Base-by-base conservation (phyloP, 768 basidiomycete species). In the Candolleomyces efflorescens region DNA sequence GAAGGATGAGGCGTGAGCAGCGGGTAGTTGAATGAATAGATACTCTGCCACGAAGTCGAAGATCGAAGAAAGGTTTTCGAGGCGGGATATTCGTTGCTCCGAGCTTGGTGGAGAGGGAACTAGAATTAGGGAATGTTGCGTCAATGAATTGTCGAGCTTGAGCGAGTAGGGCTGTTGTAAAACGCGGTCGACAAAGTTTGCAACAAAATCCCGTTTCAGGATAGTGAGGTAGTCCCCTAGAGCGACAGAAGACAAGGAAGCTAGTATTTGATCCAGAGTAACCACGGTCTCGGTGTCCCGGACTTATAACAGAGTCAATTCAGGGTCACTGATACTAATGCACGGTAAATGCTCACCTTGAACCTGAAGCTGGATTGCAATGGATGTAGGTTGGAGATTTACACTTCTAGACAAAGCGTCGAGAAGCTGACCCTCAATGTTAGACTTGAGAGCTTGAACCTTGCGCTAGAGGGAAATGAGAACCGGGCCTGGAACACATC, bases 361-460 rank as follows among this genome's bases (percentile, higher is more conserved):
- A n/a, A 88, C 77, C 24, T 75, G 75, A 12, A 80, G 71, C 54
- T 72, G 74, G 52, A 91, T 76, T 26, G 71, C 68, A 26, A 90
- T 62, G 59, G 78, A 76, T 15, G 75, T 75, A 3, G 80, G 71
- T 23, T 79, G 77, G 26, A 88, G 67, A 2, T 75, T 64, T 23
- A 92, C 68, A 64, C 86, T 78, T 63, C 83, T 78, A 20, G 80
- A 69, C 64, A 83, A 91, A 2, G 86, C 86, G 48, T 89, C 84
- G 61, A 77, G 81, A 22, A 93, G 75, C 63, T 90, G 84, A 59
- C 92, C 91, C 65, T 90, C 84, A 6, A 82, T 70, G 38, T 81
- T 81, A 55, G 86, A 83, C 64, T 78, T 77, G 23, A 79, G 68
- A 9, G 82, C 78, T 59, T 77, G 78, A 58, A 84, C 78, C 62